Evolutionary conservation across 2,329 filamentous ascomycete genomes (phyloP), one percentile per base, ranked within the genome.

Genomic region (Tolypocladium ovalisporum): DNA sequence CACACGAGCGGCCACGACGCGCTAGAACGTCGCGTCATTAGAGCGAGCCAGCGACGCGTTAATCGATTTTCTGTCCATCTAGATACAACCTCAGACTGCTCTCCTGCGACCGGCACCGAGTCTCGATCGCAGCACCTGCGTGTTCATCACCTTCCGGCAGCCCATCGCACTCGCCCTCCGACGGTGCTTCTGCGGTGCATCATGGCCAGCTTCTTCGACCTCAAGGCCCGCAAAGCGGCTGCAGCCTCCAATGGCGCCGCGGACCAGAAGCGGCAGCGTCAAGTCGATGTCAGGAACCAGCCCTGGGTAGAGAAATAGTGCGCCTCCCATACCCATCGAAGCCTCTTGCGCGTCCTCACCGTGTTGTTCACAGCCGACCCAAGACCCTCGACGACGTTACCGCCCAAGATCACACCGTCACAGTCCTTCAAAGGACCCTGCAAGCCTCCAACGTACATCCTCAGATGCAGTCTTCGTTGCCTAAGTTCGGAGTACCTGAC

Each of bases 251-350:
- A 83, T 71, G 80, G 79, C 54, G 70, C 75, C 58, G 73, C 81
- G 24, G 84, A 87, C 51, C 80, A 80, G 56, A 96, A 93, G 73
- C 73, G 79, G 56, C 80, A 85, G 60, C 81, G 80, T 62, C 64
- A 81, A 76, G 58, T 80, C 78, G 67, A 87, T 80, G 63, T 82
- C 82, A 67, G 79, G 86, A 64, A 66, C 10, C 93, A 97, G 68
- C 94, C 94, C 66, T 99, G 94, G 94, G 93, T 97, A 56, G 94
- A 97, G 78, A 97, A 97, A 89, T 97, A 97, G 93, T 96, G 78
- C 61, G 60, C n/a, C 29, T 13, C 8, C 8, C 15, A 22, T 40
- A 10, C 4, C 3, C 7, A 6, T 40, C n/a, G 27, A 8, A 12
- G 22, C 4, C 9, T 56, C 56, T 56, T n/a, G n/a, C 59, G 76